Conservation (phyloP, 495 filamentous ascomycete genomes). For the Aspergillus affinis region DNA sequence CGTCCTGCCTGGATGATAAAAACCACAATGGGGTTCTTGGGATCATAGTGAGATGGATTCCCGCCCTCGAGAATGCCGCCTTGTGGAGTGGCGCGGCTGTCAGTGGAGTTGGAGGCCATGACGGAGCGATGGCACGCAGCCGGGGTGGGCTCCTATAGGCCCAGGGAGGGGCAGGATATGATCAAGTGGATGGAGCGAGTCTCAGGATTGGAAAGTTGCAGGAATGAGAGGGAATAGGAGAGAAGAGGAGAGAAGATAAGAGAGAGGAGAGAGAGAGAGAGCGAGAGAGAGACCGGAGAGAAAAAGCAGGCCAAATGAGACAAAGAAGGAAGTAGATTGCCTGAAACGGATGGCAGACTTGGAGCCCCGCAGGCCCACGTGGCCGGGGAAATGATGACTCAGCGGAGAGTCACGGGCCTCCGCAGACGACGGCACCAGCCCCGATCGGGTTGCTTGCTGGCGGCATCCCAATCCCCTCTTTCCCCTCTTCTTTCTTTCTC, state of each 20-base stretch:
- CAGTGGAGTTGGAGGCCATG: slow-evolving; percentile 21
- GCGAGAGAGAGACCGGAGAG: background rate
- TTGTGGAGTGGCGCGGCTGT: slow-evolving; percentile 26
- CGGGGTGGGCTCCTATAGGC: background rate
- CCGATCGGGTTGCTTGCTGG: too few species aligned
- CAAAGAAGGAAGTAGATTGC: background rate
- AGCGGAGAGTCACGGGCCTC: background rate
- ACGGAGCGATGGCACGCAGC: background rate
- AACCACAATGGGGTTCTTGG: slow-evolving; percentile 81
- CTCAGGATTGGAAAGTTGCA: background rate
- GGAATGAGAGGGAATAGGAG: background rate
- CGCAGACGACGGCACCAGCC: too few species aligned
- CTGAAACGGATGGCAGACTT: background rate
- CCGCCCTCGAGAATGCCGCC: slow-evolving; percentile 70
- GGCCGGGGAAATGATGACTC: background rate
- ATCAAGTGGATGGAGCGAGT: background rate
- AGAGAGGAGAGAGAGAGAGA: background rate
- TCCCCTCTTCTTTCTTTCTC: too few species aligned
- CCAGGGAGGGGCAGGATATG: background rate
- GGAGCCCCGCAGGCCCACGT: background rate
- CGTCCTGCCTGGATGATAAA: slow-evolving; percentile 89
- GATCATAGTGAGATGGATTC: slow-evolving; percentile 69
- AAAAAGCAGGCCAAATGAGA: background rate
- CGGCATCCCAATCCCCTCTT: too few species aligned
- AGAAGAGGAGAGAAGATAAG: background rate